A percentile compares a stretch with the other conserved stretches of the same genome.
Evolutionary conservation across 345 rosid genomes (phyloP).

Genomic region (Draba incana): DNA sequence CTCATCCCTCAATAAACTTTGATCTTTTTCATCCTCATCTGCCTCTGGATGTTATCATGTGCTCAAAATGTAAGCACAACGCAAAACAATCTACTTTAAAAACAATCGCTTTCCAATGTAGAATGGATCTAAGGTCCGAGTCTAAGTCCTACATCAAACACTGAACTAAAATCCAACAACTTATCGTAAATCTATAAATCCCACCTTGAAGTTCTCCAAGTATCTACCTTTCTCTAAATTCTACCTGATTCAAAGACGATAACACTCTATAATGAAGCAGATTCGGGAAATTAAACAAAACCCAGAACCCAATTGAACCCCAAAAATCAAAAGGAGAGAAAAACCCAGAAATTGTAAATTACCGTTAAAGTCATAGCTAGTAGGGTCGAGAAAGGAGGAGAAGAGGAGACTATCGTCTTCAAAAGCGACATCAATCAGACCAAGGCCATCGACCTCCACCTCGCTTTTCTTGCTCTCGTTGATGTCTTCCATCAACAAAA

Average conservation of each 20-base stretch:
- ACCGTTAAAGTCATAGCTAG: constrained; percentile 39
- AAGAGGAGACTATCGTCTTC: constrained; percentile 88
- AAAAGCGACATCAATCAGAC: constrained; percentile 77
- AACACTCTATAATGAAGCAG: constrained; percentile 3
- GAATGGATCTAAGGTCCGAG: background rate
- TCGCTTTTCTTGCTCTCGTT: constrained; percentile 41
- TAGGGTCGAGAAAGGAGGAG: constrained; percentile 48
- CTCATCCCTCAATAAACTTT: constrained; percentile 37
- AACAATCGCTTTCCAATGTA: background rate
- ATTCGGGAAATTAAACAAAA: background rate
- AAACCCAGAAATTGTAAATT: background rate
- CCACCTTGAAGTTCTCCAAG: background rate
- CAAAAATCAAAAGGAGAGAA: background rate
- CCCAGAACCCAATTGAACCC: constrained; percentile 8
- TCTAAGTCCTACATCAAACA: constrained; percentile 6
- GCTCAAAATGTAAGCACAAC: constrained; percentile 20
- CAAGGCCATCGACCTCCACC: constrained; percentile 50
- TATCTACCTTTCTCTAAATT: background rate
- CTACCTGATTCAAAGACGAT: background rate
- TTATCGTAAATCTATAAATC: background rate
- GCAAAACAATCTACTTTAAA: background rate
- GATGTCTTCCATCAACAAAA: constrained; percentile 52
- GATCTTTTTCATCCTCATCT: constrained; percentile 43
- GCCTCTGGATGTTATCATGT: constrained; percentile 44
- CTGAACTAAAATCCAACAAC: background rate